phyloP scores from a whole-genome alignment of 163 green algal genomes.

The Chlamydomonas reinhardtii region DNA sequence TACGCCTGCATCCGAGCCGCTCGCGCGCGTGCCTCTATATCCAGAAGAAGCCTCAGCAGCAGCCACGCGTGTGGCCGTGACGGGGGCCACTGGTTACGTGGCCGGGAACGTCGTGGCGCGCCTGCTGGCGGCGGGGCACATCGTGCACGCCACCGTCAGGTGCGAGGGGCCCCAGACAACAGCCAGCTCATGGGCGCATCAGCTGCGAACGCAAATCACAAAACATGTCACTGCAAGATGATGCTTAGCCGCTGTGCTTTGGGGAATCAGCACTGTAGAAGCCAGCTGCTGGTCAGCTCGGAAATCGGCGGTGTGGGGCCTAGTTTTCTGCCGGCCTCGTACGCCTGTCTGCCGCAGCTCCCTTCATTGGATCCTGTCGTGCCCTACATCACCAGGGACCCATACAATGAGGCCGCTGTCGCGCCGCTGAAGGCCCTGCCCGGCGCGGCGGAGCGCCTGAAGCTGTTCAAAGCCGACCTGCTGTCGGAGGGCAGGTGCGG shows the following conservation, averaged over 20 bases:
- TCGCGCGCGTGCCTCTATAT: conserved; percentile 16
- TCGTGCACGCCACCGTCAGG: conserved; percentile 50
- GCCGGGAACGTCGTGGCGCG: conserved; percentile 52
- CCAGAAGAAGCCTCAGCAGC: background rate
- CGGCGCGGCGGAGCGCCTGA: conserved; percentile 54
- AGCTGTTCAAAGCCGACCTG: conserved; percentile 66
- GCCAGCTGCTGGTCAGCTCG: too few relatives aligned
- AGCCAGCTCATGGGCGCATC: too few relatives aligned
- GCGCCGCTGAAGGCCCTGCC: conserved; percentile 48
- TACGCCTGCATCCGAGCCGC: background rate
- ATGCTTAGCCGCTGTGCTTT: too few relatives aligned
- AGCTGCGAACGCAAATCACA: too few relatives aligned
- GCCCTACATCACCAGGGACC: background rate
- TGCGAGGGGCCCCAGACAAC: too few relatives aligned
- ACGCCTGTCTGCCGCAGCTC: too few relatives aligned
- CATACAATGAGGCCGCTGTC: background rate
- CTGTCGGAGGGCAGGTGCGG: background rate
- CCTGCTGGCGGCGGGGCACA: conserved; percentile 63
- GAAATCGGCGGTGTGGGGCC: too few relatives aligned
- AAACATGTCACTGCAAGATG: too few relatives aligned
- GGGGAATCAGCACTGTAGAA: too few relatives aligned
- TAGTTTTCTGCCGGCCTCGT: too few relatives aligned
- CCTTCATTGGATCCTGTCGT: too few relatives aligned
- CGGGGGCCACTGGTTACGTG: conserved; percentile 64
- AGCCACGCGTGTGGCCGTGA: conserved; percentile 36